Evolutionary conservation across 768 basidiomycete species (phyloP).

Genomic region (Paxillus involutus): DNA sequence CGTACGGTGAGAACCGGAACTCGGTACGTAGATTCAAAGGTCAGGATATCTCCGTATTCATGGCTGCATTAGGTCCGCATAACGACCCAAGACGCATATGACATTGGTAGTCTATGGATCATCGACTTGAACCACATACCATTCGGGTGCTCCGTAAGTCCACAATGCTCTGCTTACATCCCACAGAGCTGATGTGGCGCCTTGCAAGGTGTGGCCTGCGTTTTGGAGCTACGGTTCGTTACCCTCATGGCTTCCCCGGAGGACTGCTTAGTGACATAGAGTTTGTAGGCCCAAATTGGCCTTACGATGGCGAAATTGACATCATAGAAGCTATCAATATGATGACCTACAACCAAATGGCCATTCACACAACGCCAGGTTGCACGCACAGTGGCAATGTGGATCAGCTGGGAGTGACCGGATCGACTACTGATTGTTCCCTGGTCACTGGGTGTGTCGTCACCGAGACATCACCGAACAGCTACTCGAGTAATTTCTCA

Average conservation of each 20-base stretch:
- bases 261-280: not conserved
- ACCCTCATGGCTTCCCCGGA: not conserved
- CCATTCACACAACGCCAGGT: slow-evolving; percentile 49
- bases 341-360: slow-evolving; percentile 51
- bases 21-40: slow-evolving; percentile 39
- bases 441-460: slow-evolving; percentile 29
- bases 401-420: slow-evolving; percentile 33
- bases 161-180: not conserved
- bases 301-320: slow-evolving; percentile 52
- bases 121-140: slow-evolving; percentile 50
- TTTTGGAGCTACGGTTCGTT: slow-evolving; percentile 31
- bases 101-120: slow-evolving; percentile 45
- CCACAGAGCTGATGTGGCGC: not conserved
- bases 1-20: slow-evolving; percentile 51
- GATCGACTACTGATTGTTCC: slow-evolving; percentile 19
- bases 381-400: slow-evolving; percentile 32
- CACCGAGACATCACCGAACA: slow-evolving; percentile 30
- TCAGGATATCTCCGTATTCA: slow-evolving; percentile 8
- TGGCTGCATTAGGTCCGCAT: slow-evolving; percentile 39
- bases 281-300: slow-evolving; percentile 36
- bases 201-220: slow-evolving; percentile 29
- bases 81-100: slow-evolving; percentile 42
- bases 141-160: slow-evolving; percentile 55
- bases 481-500: slow-evolving; percentile 22
- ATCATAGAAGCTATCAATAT: slow-evolving; percentile 63